A percentile compares a stretch with the other conserved stretches of the same genome.
These are phyloP conservation scores for Phytophthora syringae DNA, from an alignment of 352 stramenopile species.

Conservation along the genomic window DNA sequence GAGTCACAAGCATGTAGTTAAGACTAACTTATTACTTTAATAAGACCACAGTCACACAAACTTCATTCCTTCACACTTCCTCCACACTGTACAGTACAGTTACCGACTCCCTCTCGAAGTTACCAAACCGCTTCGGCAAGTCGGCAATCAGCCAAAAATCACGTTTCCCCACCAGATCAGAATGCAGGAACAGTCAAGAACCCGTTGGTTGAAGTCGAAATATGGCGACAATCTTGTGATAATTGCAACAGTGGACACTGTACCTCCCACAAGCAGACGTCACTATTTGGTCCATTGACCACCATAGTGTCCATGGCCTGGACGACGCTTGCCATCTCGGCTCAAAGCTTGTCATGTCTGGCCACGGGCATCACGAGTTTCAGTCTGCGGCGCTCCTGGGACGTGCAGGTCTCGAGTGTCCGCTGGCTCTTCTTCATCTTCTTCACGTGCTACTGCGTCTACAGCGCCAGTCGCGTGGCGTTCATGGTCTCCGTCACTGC, in stretches of 20 bases:
- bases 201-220: too few relatives aligned
- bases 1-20: constrained; percentile 44
- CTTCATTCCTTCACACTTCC: too few relatives aligned
- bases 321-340: constrained; percentile 38
- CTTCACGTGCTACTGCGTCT: constrained; percentile 53
- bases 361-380: constrained; percentile 51
- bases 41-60: constrained; percentile 20
- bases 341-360: constrained; percentile 34
- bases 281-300: too few relatives aligned
- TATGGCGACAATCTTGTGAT: constrained; percentile 8
- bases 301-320: constrained; percentile 31
- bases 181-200: too few relatives aligned
- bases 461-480: constrained; percentile 35
- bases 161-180: neutral
- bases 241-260: too few relatives aligned
- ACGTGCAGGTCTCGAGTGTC: constrained; percentile 58
- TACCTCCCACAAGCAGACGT: too few relatives aligned
- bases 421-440: constrained; percentile 72
- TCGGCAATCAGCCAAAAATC: neutral
- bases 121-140: constrained; percentile 4
- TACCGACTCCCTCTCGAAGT: too few relatives aligned
- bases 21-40: constrained; percentile 44
- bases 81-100: too few relatives aligned
- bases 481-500: constrained; percentile 41
- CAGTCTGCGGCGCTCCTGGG: constrained; percentile 48